Conservation (phyloP, 2,329 filamentous ascomycete species). For the Metarhizium album region DNA sequence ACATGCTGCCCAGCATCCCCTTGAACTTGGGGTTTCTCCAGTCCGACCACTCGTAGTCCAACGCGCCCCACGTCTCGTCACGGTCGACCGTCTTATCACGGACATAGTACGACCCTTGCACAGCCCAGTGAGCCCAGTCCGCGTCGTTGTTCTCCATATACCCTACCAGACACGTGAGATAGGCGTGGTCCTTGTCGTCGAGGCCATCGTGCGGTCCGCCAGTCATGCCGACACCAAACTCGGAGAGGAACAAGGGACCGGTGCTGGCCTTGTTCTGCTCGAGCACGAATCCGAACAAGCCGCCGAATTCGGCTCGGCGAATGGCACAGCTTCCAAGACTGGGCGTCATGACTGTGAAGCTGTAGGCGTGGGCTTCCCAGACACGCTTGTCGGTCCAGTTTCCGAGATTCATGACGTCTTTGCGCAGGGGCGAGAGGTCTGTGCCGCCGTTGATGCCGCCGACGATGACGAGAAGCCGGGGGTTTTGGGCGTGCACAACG, state of each 20-base stretch:
- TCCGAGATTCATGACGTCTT: conserved; percentile 29
- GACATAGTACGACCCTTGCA: conserved; percentile 49
- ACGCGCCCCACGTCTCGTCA: conserved; percentile 42
- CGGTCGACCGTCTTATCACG: conserved; percentile 36
- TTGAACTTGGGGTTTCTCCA: conserved; percentile 28
- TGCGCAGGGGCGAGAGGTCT: conserved; percentile 35
- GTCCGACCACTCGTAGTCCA: conserved; percentile 30
- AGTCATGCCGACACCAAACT: conserved; percentile 45
- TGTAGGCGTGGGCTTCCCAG: conserved; percentile 51
- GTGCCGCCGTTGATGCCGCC: conserved; percentile 43
- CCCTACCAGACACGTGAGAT: conserved; percentile 39
- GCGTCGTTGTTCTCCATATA: conserved; percentile 45
- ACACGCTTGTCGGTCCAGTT: conserved; percentile 41
- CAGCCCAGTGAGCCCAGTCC: conserved; percentile 49
- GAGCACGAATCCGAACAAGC: conserved; percentile 40
- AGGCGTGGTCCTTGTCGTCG: conserved; percentile 31
- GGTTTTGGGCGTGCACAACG: conserved; percentile 40
- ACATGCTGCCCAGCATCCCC: conserved; percentile 26
- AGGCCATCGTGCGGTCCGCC: conserved; percentile 32
- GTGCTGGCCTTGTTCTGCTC: conserved; percentile 35
- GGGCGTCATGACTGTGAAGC: conserved; percentile 39
- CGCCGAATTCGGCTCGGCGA: conserved; percentile 33
- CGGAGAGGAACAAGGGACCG: conserved; percentile 45
- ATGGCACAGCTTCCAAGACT: conserved; percentile 32
- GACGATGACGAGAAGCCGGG: conserved; percentile 41